These are phyloP conservation scores for Rubus parviflorus DNA, from an alignment of 306 rosid genomes.

Conservation along the genomic window DNA sequence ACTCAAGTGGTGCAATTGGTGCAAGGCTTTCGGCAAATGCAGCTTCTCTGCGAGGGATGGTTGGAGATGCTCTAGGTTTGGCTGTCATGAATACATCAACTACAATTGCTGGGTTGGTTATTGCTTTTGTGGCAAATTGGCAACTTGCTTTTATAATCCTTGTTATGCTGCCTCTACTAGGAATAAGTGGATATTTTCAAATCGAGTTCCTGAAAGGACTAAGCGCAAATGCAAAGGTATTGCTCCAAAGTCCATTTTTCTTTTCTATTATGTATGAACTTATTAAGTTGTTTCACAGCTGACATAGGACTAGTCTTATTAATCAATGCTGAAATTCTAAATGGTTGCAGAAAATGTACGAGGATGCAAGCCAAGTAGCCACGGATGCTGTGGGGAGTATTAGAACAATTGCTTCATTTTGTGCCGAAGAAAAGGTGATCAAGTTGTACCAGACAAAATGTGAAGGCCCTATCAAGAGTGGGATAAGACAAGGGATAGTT, in stretches of 20 bases:
- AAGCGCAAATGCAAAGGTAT: constrained; percentile 69
- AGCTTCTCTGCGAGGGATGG: constrained; percentile 56
- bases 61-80: constrained; percentile 73
- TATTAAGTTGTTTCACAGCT: neutral
- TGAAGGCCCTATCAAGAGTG: constrained; percentile 55
- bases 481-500: constrained; percentile 58
- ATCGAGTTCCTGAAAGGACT: constrained; percentile 54
- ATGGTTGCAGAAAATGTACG: constrained; percentile 61
- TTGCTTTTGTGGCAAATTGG: constrained; percentile 70
- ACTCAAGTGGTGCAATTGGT: constrained; percentile 77
- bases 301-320: neutral
- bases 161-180: constrained; percentile 55
- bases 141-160: constrained; percentile 63
- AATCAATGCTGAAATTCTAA: neutral
- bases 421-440: constrained; percentile 87
- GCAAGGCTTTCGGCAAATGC: constrained; percentile 77
- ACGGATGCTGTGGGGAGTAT: constrained; percentile 82
- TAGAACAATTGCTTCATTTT: constrained; percentile 77
- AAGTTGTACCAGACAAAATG: constrained; percentile 63
- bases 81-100: constrained; percentile 55
- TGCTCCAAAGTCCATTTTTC: neutral
- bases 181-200: constrained; percentile 54
- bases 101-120: constrained; percentile 52
- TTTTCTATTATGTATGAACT: neutral
- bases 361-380: constrained; percentile 81